These are phyloP conservation scores for Samsoniella hepiali DNA, from an alignment of 2,329 filamentous ascomycete species.

Conservation along the genomic window DNA sequence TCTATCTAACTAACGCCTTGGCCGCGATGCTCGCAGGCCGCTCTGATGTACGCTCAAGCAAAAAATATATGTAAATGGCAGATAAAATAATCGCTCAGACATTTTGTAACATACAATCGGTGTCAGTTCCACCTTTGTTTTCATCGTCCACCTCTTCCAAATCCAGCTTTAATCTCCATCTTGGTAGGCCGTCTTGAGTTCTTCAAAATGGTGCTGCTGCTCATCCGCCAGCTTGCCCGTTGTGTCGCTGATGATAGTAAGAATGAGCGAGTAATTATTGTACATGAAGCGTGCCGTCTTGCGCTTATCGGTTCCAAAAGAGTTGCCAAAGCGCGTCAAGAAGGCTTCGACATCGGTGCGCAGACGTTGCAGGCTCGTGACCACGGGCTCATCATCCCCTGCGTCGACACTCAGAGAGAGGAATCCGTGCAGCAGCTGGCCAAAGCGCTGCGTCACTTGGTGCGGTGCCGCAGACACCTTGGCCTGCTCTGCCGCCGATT, in stretches of 20 bases:
- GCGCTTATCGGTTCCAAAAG: conserved; percentile 68
- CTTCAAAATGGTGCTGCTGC: conserved; percentile 71
- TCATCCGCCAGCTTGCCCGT: conserved; percentile 71
- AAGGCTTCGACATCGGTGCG: conserved; percentile 81
- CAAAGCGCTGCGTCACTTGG: conserved; percentile 90
- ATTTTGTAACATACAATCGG: background rate
- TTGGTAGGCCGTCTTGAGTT: conserved; percentile 57
- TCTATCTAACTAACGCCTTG: background rate
- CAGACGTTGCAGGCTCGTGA: conserved; percentile 72
- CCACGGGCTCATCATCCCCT: conserved; percentile 86
- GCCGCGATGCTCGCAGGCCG: background rate
- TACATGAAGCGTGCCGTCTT: conserved; percentile 86
- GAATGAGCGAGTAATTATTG: conserved; percentile 94
- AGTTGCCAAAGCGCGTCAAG: conserved; percentile 71
- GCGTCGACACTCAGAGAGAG: conserved; percentile 81
- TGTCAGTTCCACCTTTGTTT: background rate
- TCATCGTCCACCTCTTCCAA: background rate
- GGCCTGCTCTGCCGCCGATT: conserved; percentile 47
- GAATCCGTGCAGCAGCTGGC: conserved; percentile 84
- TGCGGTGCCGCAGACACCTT: conserved; percentile 80
- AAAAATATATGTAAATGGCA: background rate
- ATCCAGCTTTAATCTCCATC: conserved; percentile 34
- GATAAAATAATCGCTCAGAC: conserved; percentile 4
- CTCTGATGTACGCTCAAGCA: background rate
- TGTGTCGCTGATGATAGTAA: conserved; percentile 83